Evolutionary conservation across 2,329 filamentous ascomycete species (phyloP).

Genomic region (Graphiopsis chlorocephala): DNA sequence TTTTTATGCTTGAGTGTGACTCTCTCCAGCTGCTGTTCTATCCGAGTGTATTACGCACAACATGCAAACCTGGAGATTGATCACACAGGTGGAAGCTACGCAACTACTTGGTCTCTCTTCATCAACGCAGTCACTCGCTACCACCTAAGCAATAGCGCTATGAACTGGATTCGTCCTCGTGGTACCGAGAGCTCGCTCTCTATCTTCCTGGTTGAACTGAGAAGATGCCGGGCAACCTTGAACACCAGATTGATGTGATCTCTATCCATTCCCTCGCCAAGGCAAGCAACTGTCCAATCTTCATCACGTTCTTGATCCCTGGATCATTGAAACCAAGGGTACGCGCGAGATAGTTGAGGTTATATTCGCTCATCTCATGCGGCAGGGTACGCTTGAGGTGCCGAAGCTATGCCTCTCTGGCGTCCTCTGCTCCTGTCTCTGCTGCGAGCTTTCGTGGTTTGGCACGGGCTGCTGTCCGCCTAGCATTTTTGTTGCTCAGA

Average conservation of each 20-base stretch:
- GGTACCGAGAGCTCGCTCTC: constrained; percentile 18
- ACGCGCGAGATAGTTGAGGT: constrained; percentile 31
- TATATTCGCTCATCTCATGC: constrained; percentile 30
- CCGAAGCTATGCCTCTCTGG: constrained; percentile 15
- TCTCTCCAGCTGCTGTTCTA: background rate
- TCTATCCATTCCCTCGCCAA: constrained; percentile 25
- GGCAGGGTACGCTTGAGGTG: constrained; percentile 27
- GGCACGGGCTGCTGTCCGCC: constrained; percentile 24
- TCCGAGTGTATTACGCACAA: background rate
- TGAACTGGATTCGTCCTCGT: background rate
- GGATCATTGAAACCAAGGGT: constrained; percentile 38
- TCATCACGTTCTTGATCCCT: constrained; percentile 45
- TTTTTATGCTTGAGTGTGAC: background rate
- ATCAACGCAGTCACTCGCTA: background rate
- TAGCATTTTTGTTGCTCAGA: constrained; percentile 31
- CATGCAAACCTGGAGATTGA: background rate
- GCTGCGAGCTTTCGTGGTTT: constrained; percentile 13
- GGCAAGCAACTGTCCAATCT: constrained; percentile 40
- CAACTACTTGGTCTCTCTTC: background rate
- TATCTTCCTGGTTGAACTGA: constrained; percentile 27
- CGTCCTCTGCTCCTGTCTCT: constrained; percentile 13
- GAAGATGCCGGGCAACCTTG: constrained; percentile 34
- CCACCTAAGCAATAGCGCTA: background rate
- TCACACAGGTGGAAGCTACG: background rate
- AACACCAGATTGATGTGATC: constrained; percentile 36